Evolutionary conservation across 139 green algal genomes (phyloP).

Genomic region (Pleodorina starrii): DNA sequence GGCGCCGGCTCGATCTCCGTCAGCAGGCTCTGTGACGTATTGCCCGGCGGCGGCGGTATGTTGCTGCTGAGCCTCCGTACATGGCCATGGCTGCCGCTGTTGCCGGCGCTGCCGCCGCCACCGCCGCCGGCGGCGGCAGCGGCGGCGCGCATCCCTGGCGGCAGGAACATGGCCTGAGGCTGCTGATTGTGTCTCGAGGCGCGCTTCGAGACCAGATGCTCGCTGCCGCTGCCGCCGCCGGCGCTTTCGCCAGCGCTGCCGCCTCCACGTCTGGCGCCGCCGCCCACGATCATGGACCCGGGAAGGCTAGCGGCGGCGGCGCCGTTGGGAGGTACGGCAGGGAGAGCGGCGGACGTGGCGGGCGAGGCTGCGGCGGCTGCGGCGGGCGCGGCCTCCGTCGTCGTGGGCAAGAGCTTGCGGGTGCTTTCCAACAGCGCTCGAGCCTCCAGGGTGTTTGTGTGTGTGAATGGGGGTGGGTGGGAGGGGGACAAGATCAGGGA

Average conservation of each 20-base stretch:
- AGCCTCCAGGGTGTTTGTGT: not conserved
- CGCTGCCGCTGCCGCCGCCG: not conserved
- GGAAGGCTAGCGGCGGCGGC: not conserved
- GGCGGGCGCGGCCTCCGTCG: not conserved
- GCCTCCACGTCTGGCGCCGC: not conserved
- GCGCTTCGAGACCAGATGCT: not conserved
- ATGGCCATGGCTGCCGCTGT: not conserved
- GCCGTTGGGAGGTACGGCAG: not conserved
- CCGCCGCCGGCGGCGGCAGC: not conserved
- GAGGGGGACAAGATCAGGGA: no score
- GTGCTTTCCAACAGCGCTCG: constrained; percentile 9
- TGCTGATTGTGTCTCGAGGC: not conserved
- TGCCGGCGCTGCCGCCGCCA: not conserved
- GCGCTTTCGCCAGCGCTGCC: not conserved
- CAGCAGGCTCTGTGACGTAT: not conserved
- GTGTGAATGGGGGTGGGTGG: not conserved
- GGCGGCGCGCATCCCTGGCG: not conserved
- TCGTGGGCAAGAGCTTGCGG: not conserved
- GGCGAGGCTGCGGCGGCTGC: not conserved
- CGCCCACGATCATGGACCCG: not conserved
- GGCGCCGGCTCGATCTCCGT: constrained; percentile 13
- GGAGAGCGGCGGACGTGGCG: not conserved
- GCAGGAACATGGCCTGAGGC: constrained; percentile 12
- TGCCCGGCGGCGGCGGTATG: not conserved
- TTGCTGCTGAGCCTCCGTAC: not conserved